Percentiles rank a stretch among this genome's conserved stretches.
Conservation (phyloP, 371 early-diverging fungal species). For the Capillidium rhysosporum region DNA sequence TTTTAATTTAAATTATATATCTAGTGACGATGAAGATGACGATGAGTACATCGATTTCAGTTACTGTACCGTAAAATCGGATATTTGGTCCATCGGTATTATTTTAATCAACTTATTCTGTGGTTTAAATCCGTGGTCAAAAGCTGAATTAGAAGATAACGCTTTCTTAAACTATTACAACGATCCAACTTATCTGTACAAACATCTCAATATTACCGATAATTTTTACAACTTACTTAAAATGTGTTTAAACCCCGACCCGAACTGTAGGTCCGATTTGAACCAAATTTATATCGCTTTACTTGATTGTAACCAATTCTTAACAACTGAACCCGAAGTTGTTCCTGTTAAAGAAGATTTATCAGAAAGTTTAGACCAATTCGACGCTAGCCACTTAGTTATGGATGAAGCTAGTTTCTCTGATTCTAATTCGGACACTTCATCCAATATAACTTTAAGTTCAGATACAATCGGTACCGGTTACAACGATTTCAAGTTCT, state of each 20-base stretch:
- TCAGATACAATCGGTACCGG: no score
- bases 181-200: slow-evolving; percentile 10
- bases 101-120: slow-evolving; percentile 56
- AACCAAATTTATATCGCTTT: neutral
- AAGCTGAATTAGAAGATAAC: slow-evolving; percentile 44
- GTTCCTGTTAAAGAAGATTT: no score
- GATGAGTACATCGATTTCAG: slow-evolving; percentile 55
- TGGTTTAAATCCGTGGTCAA: slow-evolving; percentile 63
- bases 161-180: slow-evolving; percentile 44
- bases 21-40: slow-evolving; percentile 8
- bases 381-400: no score
- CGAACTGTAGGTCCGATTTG: neutral
- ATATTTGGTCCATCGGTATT: slow-evolving; percentile 71
- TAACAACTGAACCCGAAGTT: no score
- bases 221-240: neutral
- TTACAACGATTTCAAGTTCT: no score
- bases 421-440: no score
- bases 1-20: neutral
- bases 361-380: no score
- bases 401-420: no score
- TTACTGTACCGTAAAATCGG: slow-evolving; percentile 31
- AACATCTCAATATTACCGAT: neutral
- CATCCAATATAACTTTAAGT: no score
- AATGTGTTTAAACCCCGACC: neutral
- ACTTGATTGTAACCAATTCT: no score